Base-by-base conservation (phyloP, 164 flowering plant species). In the Brasenia schreberi region DNA sequence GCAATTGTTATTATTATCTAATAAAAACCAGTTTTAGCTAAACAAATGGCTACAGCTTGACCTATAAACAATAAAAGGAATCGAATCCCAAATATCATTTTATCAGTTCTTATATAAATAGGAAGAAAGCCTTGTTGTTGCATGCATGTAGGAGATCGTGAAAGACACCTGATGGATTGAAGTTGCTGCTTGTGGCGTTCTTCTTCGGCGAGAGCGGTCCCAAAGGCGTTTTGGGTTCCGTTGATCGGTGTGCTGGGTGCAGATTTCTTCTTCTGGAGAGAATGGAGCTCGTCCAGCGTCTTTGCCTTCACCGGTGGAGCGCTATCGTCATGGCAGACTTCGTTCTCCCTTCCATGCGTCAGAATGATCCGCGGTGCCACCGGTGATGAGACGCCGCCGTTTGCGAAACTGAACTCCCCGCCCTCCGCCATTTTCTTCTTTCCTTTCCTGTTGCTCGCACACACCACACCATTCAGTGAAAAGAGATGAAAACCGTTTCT, bases 151-250 rank as follows among this genome's bases (percentile, higher is more conserved):
- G 4, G 39, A 33, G 39, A 33, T 33, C 39, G 2, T 33, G 39
- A 33, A 33, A 33, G 39, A 3, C 39, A 90, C 97, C 99, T 95
- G 80, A 95, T 95, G 64, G 99, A 95, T 75, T 95, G 94, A 7
- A 95, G 90, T 74, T 92, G 97, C 72, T 78, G 93, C 49, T 81
- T 81, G n/a, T 83, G 83, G 68, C 96, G 90, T 0, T 86, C 90
- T 17, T 82, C 96, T 53, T 94, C 94, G 18, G 96, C 77, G 18
- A 83, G 0, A 2, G 63, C 9, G 5, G 73, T 43, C 6, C 82
- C 62, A 43, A 80, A 77, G 42, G 83, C 65, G 16, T 76, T 82
- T 43, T 66, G 77, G 9, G 76, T 19, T 7, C 77, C 86, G 5
- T 75, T 75, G 23, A 76, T 74, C 0, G 99, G 99, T 0, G 96